Evolutionary conservation across 192 early-diverging fungal genomes (phyloP).

Genomic region (Lobosporangium transversale): DNA sequence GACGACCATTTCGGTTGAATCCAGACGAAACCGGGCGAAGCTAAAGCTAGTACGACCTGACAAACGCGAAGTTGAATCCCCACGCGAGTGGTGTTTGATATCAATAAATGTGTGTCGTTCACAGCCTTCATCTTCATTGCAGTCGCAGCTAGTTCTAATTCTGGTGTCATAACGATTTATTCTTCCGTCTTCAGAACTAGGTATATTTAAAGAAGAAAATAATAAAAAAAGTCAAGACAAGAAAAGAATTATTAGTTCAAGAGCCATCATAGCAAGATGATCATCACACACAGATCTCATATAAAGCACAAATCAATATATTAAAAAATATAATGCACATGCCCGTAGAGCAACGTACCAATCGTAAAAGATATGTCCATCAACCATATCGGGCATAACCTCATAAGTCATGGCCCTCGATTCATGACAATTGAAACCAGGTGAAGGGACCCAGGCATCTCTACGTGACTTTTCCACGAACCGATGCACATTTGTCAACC

Average conservation of each 20-base stretch:
- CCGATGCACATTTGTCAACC: slow-evolving; percentile 60
- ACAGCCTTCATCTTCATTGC: slow-evolving; percentile 25
- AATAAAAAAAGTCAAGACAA: background rate
- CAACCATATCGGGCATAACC: slow-evolving; percentile 57
- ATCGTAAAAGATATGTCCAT: slow-evolving; percentile 58
- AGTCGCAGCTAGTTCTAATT: slow-evolving; percentile 51
- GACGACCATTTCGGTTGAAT: slow-evolving; percentile 38
- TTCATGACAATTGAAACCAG: slow-evolving; percentile 55
- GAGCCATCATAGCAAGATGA: background rate
- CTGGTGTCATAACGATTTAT: slow-evolving; percentile 59
- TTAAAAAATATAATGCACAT: no score
- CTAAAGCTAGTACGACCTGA: no score
- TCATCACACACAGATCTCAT: no score
- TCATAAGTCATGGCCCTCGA: slow-evolving; percentile 52
- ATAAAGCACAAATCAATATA: no score
- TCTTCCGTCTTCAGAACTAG: slow-evolving; percentile 56
- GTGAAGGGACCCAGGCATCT: slow-evolving; percentile 28
- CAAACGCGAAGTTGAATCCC: background rate
- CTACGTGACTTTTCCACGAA: slow-evolving; percentile 20
- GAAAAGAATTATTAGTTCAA: background rate
- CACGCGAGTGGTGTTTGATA: slow-evolving; percentile 26
- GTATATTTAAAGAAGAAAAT: background rate
- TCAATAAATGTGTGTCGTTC: slow-evolving; percentile 53
- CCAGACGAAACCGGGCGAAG: slow-evolving; percentile 1
- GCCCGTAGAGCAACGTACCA: no score